Conservation (phyloP, 1,284 basidiomycete species). For the Kalmanozyma brasiliensis region DNA sequence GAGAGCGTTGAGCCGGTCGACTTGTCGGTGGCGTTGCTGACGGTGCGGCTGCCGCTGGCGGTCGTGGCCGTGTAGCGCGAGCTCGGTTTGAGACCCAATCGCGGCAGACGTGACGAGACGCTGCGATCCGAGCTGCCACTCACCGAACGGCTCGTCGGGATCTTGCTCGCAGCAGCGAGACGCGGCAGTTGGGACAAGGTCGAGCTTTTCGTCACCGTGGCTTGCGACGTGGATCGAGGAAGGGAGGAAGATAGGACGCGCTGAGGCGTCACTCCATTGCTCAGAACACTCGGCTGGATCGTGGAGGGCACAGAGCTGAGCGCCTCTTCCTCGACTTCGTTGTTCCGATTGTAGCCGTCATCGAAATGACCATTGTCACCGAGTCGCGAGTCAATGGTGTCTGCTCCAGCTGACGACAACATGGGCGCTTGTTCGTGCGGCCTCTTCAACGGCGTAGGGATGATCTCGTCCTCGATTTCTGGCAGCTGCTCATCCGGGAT, state of each 20-base stretch:
- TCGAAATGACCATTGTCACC: slow-evolving; percentile 7
- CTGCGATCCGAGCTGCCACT: slow-evolving; percentile 32
- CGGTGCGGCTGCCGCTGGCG: slow-evolving; percentile 18
- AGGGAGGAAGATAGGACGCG: slow-evolving; percentile 17
- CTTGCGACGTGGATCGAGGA: slow-evolving; percentile 30
- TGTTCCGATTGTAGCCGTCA: slow-evolving; percentile 7
- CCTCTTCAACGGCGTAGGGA: neutral
- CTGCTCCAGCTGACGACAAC: neutral
- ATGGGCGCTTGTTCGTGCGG: slow-evolving; percentile 1
- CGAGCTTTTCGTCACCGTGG: slow-evolving; percentile 24
- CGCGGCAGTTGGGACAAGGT: slow-evolving; percentile 14
- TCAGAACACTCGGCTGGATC: neutral
- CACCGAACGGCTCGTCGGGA: slow-evolving; percentile 24
- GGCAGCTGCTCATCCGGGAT: slow-evolving; percentile 49
- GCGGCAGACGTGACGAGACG: slow-evolving; percentile 39
- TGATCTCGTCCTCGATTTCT: slow-evolving; percentile 34
- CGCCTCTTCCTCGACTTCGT: slow-evolving; percentile 10
- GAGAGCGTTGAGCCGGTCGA: slow-evolving; percentile 38
- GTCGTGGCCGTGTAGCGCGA: slow-evolving; percentile 18
- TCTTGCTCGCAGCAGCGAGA: slow-evolving; percentile 18
- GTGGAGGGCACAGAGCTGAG: slow-evolving; percentile 4
- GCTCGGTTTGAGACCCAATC: slow-evolving; percentile 41
- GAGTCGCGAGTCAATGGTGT: slow-evolving; percentile 12
- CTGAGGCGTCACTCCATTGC: slow-evolving; percentile 10
- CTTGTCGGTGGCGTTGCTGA: slow-evolving; percentile 35